A percentile compares a stretch with the other conserved stretches of the same genome.
These are phyloP conservation scores for Spathaspora sp. DNA, from an alignment of 805 yeast genomes.

Conservation along the genomic window DNA sequence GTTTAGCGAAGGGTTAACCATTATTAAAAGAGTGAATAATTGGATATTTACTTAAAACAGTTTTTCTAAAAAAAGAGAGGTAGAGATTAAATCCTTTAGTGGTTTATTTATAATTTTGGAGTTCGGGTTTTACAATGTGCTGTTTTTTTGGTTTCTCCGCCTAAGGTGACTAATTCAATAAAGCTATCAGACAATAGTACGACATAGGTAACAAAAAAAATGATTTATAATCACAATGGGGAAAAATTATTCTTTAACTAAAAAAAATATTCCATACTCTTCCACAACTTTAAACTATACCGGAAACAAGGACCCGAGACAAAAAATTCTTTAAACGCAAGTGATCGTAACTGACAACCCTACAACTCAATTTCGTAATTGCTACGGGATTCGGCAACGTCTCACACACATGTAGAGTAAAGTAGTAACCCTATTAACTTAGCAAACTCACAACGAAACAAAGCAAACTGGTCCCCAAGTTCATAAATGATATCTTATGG, in stretches of 20 bases:
- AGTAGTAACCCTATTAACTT: no score
- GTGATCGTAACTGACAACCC: neutral
- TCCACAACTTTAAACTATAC: neutral
- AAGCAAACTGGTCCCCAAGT: neutral
- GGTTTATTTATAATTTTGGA: neutral
- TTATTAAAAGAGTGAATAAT: neutral
- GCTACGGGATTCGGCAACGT: no score
- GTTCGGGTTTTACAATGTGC: neutral
- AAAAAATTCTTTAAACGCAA: neutral
- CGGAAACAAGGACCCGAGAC: neutral
- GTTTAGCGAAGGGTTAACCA: neutral
- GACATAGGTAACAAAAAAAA: no score
- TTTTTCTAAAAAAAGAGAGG: no score
- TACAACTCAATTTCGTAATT: no score
- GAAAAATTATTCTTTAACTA: no score
- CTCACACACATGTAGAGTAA: no score
- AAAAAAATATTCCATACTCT: neutral
- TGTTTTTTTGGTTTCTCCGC: neutral
- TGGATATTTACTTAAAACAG: neutral
- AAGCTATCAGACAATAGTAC: no score
- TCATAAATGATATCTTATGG: neutral
- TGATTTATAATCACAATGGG: neutral
- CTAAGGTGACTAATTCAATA: neutral
- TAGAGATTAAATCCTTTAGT: no score
- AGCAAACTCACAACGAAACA: no score